Evolutionary conservation across 306 rosid species (phyloP), one percentile per base, ranked within the genome.

Genomic region (Alnus glutinosa): DNA sequence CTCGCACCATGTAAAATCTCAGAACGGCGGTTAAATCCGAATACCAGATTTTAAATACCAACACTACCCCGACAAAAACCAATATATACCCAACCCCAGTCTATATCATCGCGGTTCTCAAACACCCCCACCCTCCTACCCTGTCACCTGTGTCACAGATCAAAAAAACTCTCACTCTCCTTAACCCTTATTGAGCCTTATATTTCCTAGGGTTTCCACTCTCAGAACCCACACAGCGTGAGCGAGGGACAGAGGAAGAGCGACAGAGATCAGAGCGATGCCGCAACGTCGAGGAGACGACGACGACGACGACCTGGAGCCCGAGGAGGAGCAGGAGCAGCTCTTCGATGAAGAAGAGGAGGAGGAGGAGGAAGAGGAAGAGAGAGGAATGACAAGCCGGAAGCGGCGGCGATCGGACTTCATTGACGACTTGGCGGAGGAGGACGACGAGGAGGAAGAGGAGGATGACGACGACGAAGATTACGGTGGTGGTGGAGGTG

Each of bases 401-500:
- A 93, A 93, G 87, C 80, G 97, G 71, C 55, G 82, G 74, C 86
- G 96, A 88, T 89, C 96, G 80, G 64, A 85, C 0, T 92, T 77
- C 74, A 85, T 90, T 3, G 96, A 90, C 5, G 97, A 92, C 16
- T 89, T 80, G 2, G 97, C 92, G 1, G 96, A 90, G 74, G 99
- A 95, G 85, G 99, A 87, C 1, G 97, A 90, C 9, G 98, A 94
- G 16, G 97, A 93, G 0, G 94, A 91, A 4, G 96, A 88, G 0
- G 90, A 89, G 0, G 85, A 88, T 0, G 96, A 92, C 0, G 97
- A 90, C 0, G 97, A 88, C 0, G 91, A 85, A 82, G 81, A 48
- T 88, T 70, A 49, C 14, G 52, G 52, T 1, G 82, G 76, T 16
- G 84, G 82, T 13, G 86, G 68, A 0, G 73, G 77, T 49, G 85